phyloP scores from a whole-genome alignment of 1,284 basidiomycete genomes.

The Fomes fomentarius region DNA sequence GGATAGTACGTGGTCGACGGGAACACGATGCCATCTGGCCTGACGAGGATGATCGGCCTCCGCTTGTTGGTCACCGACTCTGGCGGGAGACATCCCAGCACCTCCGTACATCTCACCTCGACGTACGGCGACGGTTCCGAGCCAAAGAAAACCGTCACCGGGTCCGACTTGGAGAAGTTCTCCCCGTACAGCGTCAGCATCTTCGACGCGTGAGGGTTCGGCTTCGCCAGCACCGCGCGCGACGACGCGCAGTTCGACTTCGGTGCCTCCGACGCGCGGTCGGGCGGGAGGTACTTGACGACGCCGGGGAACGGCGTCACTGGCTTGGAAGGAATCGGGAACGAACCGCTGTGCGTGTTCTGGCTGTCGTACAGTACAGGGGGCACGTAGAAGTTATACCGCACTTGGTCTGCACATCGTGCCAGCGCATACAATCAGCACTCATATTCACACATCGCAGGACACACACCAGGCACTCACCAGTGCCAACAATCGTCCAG shows the following conservation, averaged over 20 bases:
- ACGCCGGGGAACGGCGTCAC: slow-evolving; percentile 87
- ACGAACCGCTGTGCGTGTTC: slow-evolving; percentile 64
- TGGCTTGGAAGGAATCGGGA: slow-evolving; percentile 78
- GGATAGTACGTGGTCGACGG: slow-evolving; percentile 89
- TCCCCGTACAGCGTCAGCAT: slow-evolving; percentile 90
- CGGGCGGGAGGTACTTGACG: slow-evolving; percentile 85
- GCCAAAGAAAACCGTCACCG: slow-evolving; percentile 85
- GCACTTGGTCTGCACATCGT: slow-evolving; percentile 67
- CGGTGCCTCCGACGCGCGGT: slow-evolving; percentile 74
- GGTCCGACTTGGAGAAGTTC: slow-evolving; percentile 83
- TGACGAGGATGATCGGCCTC: slow-evolving; percentile 83
- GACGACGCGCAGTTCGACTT: slow-evolving; percentile 66
- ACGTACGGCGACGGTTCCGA: slow-evolving; percentile 85
- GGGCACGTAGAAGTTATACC: slow-evolving; percentile 94
- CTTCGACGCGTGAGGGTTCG: slow-evolving; percentile 70
- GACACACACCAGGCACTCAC: slow-evolving; percentile 43
- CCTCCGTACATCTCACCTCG: slow-evolving; percentile 89
- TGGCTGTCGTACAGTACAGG: slow-evolving; percentile 80
- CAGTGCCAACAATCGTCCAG: slow-evolving; percentile 92
- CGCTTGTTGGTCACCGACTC: slow-evolving; percentile 65
- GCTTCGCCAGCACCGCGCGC: slow-evolving; percentile 70
- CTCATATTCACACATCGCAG: slow-evolving; percentile 1
- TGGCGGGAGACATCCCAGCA: slow-evolving; percentile 78
- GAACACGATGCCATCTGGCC: slow-evolving; percentile 89
- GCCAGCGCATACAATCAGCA: not conserved